Evolutionary conservation across 164 flowering plant genomes (phyloP).

Genomic region (Stephania yunnanensis): DNA sequence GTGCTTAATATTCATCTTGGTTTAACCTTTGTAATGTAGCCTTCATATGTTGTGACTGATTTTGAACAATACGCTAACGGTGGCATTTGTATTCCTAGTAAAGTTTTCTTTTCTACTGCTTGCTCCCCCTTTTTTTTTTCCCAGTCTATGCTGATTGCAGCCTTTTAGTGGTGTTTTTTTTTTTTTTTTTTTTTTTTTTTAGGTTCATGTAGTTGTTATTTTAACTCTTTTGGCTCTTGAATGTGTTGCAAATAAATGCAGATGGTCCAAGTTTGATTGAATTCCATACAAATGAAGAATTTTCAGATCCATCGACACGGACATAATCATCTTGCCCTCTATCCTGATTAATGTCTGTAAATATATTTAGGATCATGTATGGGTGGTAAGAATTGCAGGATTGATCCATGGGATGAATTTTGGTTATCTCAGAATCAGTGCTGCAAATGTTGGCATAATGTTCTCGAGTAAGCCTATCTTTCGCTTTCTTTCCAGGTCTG

Average conservation of each 20-base stretch:
- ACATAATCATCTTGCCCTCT: background rate
- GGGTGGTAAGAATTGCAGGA: background rate
- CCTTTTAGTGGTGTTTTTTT: background rate
- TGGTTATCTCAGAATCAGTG: background rate
- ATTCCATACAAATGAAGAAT: background rate
- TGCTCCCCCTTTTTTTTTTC: background rate
- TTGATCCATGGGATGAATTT: constrained; percentile 1
- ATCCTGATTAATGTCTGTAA: background rate
- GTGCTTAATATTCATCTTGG: background rate
- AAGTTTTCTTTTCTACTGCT: background rate
- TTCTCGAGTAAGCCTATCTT: background rate
- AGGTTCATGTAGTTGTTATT: background rate
- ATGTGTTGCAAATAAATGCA: constrained; percentile 12
- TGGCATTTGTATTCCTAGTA: background rate
- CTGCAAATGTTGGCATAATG: background rate
- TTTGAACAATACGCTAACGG: background rate
- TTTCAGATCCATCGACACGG: background rate
- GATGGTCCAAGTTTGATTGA: constrained; percentile 21
- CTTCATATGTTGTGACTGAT: background rate
- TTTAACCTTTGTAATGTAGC: background rate
- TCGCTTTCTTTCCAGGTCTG: background rate
- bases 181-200: background rate
- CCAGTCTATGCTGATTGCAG: background rate
- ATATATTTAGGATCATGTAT: constrained; percentile 4
- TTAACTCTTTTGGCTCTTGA: background rate